Evolutionary conservation across 2,329 filamentous ascomycete species (phyloP), one percentile per base, ranked within the genome.

Genomic region (Xylariaceae sp.): DNA sequence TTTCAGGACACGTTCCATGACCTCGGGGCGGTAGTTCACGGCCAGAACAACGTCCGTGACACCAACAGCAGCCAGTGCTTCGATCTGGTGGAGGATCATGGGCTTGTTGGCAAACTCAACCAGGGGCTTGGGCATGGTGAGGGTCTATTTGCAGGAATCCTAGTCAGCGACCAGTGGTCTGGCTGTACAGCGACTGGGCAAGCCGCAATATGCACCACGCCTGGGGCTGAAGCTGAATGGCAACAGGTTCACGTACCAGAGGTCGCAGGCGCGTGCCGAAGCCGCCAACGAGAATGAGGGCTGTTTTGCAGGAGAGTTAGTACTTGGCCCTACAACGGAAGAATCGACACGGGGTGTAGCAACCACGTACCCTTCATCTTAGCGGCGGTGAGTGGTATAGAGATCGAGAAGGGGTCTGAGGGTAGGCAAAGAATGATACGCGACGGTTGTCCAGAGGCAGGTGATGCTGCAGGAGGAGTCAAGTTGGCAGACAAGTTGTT

Each of bases 21-120:
- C 78, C 73, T 98, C 92, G 26, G 90, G 90, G 49, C 90, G 80
- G 73, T 98, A 98, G 76, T 98, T 98, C 64, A 98, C 92, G 42
- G 92, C 90, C 38, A 98, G 78, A 36, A 98, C 90, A 55, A 98
- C 94, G 68, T 96, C 89, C 43, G 87, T 96, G 46, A 96, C 92
- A 60, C 90, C 90, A 38, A 88, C 90, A 40, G 80, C 83, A 50
- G 92, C 90, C 49, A 98, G 76, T 47, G 87, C 88, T 68, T 95
- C 88, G 53, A 98, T 86, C 68, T 98, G 90, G 67, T 96, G 90
- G 56, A 93, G 75, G 63, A 98, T 96, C 90, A 98, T 98, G 60
- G 89, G 92, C 68, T 92, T 90, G 76, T 98, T 98, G 58, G 79
- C 88, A 58, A 98, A 98, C 68, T 98, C 90, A 56, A 98, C 92